Conservation (phyloP, 257 asterid genomes). For the Solanum virginianum region DNA sequence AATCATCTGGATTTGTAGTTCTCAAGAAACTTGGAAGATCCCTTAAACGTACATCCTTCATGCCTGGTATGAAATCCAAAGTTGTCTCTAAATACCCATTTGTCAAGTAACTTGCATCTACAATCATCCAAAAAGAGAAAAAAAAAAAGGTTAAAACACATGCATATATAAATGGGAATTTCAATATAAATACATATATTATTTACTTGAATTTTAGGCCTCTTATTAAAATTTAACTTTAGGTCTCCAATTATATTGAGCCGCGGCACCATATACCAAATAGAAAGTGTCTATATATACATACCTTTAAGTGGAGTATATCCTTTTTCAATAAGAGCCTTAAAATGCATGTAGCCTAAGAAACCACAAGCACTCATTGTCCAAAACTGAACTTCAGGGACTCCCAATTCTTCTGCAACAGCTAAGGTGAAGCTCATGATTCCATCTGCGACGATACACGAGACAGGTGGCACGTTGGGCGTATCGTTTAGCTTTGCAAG, state of each 20-base stretch:
- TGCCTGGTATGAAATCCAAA: constrained; percentile 2
- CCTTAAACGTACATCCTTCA: not conserved
- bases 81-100: not conserved
- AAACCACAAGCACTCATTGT: constrained; percentile 2
- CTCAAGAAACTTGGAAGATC: constrained; percentile 6
- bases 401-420: not conserved
- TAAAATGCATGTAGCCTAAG: not conserved
- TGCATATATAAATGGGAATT: no score
- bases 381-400: not conserved
- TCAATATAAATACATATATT: no score
- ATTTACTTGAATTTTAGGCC: not conserved
- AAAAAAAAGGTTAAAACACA: not conserved
- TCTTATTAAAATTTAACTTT: not conserved
- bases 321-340: not conserved
- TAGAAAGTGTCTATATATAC: not conserved
- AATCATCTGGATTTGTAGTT: constrained; percentile 2
- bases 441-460: not conserved
- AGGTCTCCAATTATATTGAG: no score
- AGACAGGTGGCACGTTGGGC: not conserved
- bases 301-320: not conserved
- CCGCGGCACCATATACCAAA: no score
- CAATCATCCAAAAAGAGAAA: not conserved
- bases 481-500: not conserved
- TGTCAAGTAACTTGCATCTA: not conserved
- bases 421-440: not conserved